Conservation (phyloP, 768 basidiomycete species). For the Suillus weaverae region DNA sequence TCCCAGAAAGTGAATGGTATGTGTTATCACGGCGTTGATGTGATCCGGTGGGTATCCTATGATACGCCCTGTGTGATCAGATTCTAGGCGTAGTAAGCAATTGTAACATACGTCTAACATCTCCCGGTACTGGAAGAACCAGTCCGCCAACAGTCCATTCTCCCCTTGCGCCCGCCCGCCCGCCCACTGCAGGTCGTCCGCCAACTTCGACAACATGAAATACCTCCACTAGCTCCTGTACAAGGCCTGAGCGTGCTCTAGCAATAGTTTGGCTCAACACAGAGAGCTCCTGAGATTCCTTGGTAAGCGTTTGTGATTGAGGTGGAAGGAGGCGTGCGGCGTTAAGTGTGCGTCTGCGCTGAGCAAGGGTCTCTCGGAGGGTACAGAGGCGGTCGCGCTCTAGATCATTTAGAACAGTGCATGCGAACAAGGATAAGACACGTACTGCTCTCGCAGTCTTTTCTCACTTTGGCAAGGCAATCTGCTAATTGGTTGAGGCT, state of each 20-base stretch:
- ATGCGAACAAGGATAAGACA: slow-evolving; percentile 7
- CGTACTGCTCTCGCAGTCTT: slow-evolving; percentile 65
- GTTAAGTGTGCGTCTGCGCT: slow-evolving; percentile 64
- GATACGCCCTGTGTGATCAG: neutral
- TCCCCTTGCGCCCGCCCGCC: slow-evolving; percentile 71
- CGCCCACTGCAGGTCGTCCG: slow-evolving; percentile 72
- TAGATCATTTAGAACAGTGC: slow-evolving; percentile 20
- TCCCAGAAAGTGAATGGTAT: slow-evolving; percentile 76
- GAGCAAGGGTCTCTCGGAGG: slow-evolving; percentile 60
- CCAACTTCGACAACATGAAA: slow-evolving; percentile 83
- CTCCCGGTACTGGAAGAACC: slow-evolving; percentile 80
- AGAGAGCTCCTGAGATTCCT: slow-evolving; percentile 48
- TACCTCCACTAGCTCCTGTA: slow-evolving; percentile 81
- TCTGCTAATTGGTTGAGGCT: slow-evolving; percentile 52
- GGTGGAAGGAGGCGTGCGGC: slow-evolving; percentile 49
- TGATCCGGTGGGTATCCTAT: slow-evolving; percentile 82
- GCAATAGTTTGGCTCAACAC: slow-evolving; percentile 56
- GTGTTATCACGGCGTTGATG: slow-evolving; percentile 82
- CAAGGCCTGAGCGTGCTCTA: slow-evolving; percentile 68
- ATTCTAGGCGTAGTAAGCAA: slow-evolving; percentile 26
- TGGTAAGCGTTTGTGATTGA: slow-evolving; percentile 24
- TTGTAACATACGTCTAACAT: slow-evolving; percentile 53
- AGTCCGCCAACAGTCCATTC: slow-evolving; percentile 86
- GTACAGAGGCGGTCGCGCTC: slow-evolving; percentile 64
- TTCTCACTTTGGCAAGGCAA: slow-evolving; percentile 49